Conservation (phyloP, 2,329 filamentous ascomycete species). For the Fragosphaeria purpurea region DNA sequence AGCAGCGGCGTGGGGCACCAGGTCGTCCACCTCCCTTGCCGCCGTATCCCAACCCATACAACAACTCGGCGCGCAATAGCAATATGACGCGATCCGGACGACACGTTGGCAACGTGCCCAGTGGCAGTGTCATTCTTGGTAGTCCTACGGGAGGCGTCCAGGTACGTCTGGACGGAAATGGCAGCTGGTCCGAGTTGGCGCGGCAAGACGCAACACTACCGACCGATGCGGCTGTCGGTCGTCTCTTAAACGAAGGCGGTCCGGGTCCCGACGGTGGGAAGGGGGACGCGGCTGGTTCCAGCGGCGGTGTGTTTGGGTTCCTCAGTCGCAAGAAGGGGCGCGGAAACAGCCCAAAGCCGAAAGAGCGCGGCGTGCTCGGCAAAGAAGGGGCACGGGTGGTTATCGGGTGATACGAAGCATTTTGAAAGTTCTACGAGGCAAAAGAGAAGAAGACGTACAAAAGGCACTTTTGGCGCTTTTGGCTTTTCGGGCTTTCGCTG, state of each 20-base stretch:
- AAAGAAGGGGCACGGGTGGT: conserved; percentile 87
- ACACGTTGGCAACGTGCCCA: conserved; percentile 30
- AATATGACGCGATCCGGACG: conserved; percentile 1
- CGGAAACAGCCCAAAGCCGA: conserved; percentile 86
- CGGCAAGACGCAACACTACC: conserved; percentile 70
- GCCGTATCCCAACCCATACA: conserved; percentile 38
- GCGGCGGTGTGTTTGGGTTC: conserved; percentile 78
- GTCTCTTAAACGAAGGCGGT: conserved; percentile 37
- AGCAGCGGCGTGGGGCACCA: conserved; percentile 16
- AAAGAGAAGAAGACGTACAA: too few species aligned
- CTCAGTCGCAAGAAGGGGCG: conserved; percentile 81
- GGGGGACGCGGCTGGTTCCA: conserved; percentile 43
- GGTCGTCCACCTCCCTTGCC: conserved; percentile 30
- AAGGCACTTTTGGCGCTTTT: too few species aligned
- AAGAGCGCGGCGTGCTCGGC: conserved; percentile 83
- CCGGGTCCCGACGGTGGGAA: conserved; percentile 38
- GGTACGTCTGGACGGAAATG: conserved; percentile 79
- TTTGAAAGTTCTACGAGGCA: too few species aligned
- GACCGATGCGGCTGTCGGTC: conserved; percentile 48
- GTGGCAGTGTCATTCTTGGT: conserved; percentile 58
- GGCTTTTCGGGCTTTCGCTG: too few species aligned
- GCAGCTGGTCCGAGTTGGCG: conserved; percentile 85
- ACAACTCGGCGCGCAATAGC: conserved; percentile 17
- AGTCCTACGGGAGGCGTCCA: conserved; percentile 78
- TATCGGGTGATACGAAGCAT: conserved; percentile 43